A percentile compares a stretch with the other conserved stretches of the same genome.
These are phyloP conservation scores for Psilocybe subaeruginosa DNA, from an alignment of 768 basidiomycete species.

Conservation along the genomic window DNA sequence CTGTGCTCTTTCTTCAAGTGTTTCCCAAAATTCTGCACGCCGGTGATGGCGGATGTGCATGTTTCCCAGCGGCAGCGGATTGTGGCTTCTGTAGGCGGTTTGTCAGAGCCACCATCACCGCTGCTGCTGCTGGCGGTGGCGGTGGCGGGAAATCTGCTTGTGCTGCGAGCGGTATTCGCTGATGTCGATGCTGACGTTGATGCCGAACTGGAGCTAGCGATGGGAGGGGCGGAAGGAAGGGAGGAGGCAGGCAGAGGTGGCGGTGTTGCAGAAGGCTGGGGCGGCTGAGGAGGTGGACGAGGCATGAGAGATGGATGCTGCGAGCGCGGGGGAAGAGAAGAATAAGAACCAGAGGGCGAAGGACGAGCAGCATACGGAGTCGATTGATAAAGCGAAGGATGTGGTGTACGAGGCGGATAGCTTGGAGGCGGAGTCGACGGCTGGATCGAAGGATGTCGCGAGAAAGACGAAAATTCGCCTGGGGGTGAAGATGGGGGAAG, in stretches of 20 bases:
- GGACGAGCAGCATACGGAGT: not conserved
- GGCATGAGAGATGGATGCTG: not conserved
- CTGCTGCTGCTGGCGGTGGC: not conserved
- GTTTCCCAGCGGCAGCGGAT: not conserved
- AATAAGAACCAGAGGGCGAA: not conserved
- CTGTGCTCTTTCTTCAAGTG: not conserved
- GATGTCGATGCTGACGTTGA: not conserved
- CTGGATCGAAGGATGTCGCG: not conserved
- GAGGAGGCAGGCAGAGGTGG: not conserved
- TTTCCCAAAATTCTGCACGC: not conserved
- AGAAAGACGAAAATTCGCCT: not conserved
- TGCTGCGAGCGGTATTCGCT: not conserved
- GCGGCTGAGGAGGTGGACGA: not conserved
- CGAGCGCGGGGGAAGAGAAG: not conserved
- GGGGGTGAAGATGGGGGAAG: not conserved
- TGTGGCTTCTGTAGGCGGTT: not conserved
- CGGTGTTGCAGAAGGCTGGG: not conserved
- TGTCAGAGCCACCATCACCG: not conserved
- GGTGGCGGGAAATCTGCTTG: not conserved
- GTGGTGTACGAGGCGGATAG: not conserved
- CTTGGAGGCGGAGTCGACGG: not conserved
- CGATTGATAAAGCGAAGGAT: not conserved
- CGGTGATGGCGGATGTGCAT: not conserved
- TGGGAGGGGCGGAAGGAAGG: not conserved
- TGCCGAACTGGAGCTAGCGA: not conserved